Evolutionary conservation across 306 rosid species (phyloP), one percentile per base, ranked within the genome.

Genomic region (Fagus sylvatica): DNA sequence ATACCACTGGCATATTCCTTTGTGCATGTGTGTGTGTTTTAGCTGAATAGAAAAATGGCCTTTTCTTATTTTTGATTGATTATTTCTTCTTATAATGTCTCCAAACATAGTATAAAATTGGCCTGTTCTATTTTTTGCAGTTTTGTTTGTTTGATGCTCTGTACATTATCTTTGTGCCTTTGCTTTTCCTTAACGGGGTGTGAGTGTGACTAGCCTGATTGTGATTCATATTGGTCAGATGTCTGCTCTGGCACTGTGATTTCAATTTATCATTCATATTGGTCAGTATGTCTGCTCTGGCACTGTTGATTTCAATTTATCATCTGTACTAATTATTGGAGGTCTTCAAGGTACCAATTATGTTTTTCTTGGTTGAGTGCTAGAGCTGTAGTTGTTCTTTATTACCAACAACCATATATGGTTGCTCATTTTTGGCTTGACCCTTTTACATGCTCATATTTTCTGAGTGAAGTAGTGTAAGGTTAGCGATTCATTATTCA

Each of bases 91-190:
- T 9, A 68, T n/a, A 37, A 46, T 7, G 73, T 69, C 30, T 19
- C 73, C 61, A 33, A 82, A 28, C 37, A 68, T 55, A 46, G 55
- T 71, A 53, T 69, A 22, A 22, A 37, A 28, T 82, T 86, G 90
- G 85, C 72, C 10, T 40, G 81, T 86, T 84, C 79, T 67, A 30
- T 79, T 75, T n/a, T 83, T 70, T 76, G 43, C 59, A 57, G 66
- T 49, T 60, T 54, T 42, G 59, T 71, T 79, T 84, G 85, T 83
- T 75, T 80, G 53, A 72, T 69, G 56, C 65, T 37, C 43, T 74
- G n/a, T n/a, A 59, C 71, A 54, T 61, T 81, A 60, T 76, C 74
- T 74, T 66, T 61, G 17, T 40, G 2, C 28, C 60, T 76, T 72
- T 54, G 69, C 32, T 56, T 57, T 69, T 34, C n/a, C 79, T 71